Conservation (phyloP, 2,329 filamentous ascomycete species). For the Aspergillus brunneoviolaceus region DNA sequence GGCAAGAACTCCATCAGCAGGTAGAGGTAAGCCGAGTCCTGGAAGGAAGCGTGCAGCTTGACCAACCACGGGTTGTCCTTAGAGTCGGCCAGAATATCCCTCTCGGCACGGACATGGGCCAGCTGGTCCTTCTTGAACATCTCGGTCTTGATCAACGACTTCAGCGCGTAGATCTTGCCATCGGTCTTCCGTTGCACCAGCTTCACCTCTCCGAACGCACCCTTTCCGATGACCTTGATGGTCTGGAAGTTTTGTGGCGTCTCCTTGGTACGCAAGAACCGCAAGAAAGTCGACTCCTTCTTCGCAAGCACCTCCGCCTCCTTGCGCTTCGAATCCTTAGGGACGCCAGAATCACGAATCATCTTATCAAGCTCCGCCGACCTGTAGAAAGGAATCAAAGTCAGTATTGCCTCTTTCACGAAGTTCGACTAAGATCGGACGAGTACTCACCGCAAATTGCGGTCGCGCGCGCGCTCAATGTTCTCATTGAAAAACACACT, state of each 20-base stretch:
- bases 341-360: slow-evolving; percentile 72
- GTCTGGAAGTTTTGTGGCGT: slow-evolving; percentile 93
- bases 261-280: slow-evolving; percentile 90
- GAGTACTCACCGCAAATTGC: slow-evolving; percentile 77
- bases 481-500: slow-evolving; percentile 95
- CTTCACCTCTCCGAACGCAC: slow-evolving; percentile 97
- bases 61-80: slow-evolving; percentile 98
- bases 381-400: slow-evolving; percentile 48
- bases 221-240: slow-evolving; percentile 97
- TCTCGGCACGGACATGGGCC: slow-evolving; percentile 93
- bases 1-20: slow-evolving; percentile 99
- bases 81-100: slow-evolving; percentile 95
- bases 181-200: slow-evolving; percentile 95
- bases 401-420: slow-evolving; percentile 1
- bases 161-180: slow-evolving; percentile 96
- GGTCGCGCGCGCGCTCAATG: slow-evolving; percentile 90
- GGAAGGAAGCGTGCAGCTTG: slow-evolving; percentile 97
- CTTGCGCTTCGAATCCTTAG: slow-evolving; percentile 74
- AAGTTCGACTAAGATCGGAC: too few relatives aligned
- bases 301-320: slow-evolving; percentile 81
- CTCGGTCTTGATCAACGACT: slow-evolving; percentile 96
- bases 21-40: slow-evolving; percentile 93
- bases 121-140: slow-evolving; percentile 99
- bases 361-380: slow-evolving; percentile 90
- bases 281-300: slow-evolving; percentile 88